Evolutionary conservation across 495 filamentous ascomycete genomes (phyloP).

Genomic region (Tuber aestivum): DNA sequence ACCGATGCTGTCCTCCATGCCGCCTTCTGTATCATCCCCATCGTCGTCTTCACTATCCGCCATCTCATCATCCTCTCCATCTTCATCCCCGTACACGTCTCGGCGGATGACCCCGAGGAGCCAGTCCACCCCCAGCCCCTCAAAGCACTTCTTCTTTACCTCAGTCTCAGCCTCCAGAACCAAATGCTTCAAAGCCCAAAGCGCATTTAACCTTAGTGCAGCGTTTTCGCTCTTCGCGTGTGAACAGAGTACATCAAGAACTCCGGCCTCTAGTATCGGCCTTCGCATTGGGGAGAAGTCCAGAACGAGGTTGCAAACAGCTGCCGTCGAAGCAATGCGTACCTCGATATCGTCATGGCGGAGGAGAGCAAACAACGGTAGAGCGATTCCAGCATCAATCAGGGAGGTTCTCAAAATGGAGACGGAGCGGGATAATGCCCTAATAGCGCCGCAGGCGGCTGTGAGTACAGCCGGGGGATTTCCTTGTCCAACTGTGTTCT

Average conservation of each 20-base stretch:
- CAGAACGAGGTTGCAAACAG: constrained; percentile 73
- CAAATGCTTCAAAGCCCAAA: constrained; percentile 92
- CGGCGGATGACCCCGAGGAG: constrained; percentile 63
- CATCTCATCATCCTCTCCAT: constrained; percentile 62
- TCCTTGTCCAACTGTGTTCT: constrained; percentile 37
- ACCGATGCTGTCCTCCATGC: constrained; percentile 51
- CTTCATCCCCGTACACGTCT: constrained; percentile 46
- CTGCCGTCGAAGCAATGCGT: constrained; percentile 74
- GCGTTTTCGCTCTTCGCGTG: constrained; percentile 73
- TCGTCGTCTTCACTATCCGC: constrained; percentile 43
- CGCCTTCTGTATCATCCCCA: constrained; percentile 17
- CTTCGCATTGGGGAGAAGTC: constrained; percentile 88
- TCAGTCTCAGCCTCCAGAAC: constrained; percentile 61
- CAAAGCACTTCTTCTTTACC: constrained; percentile 66
- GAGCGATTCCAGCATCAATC: constrained; percentile 75
- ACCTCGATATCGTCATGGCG: constrained; percentile 72
- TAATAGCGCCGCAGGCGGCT: constrained; percentile 73
- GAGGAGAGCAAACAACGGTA: constrained; percentile 71
- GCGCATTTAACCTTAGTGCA: constrained; percentile 66
- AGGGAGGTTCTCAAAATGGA: constrained; percentile 76
- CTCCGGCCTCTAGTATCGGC: constrained; percentile 68
- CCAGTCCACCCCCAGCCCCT: constrained; percentile 71
- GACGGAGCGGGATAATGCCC: constrained; percentile 74
- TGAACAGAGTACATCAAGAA: constrained; percentile 69
- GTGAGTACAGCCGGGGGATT: constrained; percentile 64